Evolutionary conservation across 257 asterid genomes (phyloP), one percentile per base, ranked within the genome.

Genomic region (Forsythia viridissima): DNA sequence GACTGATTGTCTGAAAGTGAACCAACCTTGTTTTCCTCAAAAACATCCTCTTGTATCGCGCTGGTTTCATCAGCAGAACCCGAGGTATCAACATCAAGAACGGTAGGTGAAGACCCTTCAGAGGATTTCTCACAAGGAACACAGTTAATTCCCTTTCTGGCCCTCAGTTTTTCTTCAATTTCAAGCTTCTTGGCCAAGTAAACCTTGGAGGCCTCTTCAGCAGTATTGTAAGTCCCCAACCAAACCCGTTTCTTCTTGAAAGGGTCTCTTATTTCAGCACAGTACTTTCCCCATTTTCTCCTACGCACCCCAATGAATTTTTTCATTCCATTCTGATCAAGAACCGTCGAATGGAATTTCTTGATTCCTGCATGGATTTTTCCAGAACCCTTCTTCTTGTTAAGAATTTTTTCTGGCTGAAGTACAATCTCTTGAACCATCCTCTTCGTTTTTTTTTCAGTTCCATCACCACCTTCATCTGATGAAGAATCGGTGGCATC

Each of bases 401-500:
- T 2, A 13, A 48, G 70, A 75, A 37, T 70, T 1, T 36, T 51
- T 5, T 70, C 61, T n/a, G 6, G 18, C 13, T 76, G 73, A 76
- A 66, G 43, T 34, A 48, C 39, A 18, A 89, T 68, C 68, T 87
- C 91, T 81, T 81, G 88, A 12, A 79, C 74, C 30, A 61, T 84
- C 11, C 82, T 34, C 91, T 83, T 85, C 52, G 86, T 74, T 20
- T 61, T 80, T 16, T 61, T 72, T 16, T 30, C 78, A 5, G 76
- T 4, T 3, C 36, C 18, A 12, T 73, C 81, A 10, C 42, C 6
- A 44, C 42, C 79, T 40, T 87, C 93, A 20, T 87, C 90, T 15
- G 93, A 89, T 0, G 93, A 89, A 71, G 90, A 85, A 48, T 87
- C 91, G 37, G 93, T 89, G 77, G 93, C 93, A 80, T 89, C 86